Evolutionary conservation across 1,284 basidiomycete genomes (phyloP).

Genomic region (Sporisorium iseilematis-ciliati): DNA sequence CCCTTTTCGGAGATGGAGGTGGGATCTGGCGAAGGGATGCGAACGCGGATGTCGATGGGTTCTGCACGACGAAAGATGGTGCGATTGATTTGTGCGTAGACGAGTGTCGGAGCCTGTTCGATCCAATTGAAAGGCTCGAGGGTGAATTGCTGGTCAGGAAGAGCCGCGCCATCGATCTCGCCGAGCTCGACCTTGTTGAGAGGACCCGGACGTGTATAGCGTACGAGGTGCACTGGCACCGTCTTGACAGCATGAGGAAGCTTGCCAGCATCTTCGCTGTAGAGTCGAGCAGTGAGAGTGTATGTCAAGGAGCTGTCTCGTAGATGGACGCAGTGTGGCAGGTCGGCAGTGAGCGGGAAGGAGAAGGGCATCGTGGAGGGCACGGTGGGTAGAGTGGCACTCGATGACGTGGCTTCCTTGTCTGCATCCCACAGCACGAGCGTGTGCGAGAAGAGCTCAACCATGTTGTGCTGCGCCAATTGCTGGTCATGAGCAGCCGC

Average conservation of each 20-base stretch:
- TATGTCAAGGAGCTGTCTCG: conserved; percentile 58
- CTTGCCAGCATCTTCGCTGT: conserved; percentile 25
- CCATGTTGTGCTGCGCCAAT: background rate
- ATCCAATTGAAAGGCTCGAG: conserved; percentile 57
- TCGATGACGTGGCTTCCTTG: conserved; percentile 27
- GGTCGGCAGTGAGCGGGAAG: conserved; percentile 61
- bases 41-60: conserved; percentile 61
- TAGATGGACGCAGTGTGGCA: conserved; percentile 67
- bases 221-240: conserved; percentile 58
- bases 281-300: conserved; percentile 54
- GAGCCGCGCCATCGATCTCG: conserved; percentile 29
- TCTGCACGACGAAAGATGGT: conserved; percentile 66
- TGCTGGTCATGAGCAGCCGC: no score
- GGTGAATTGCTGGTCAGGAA: conserved; percentile 35
- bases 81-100: conserved; percentile 59
- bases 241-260: conserved; percentile 39
- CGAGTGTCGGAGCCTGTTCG: conserved; percentile 40
- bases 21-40: conserved; percentile 60
- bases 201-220: conserved; percentile 58
- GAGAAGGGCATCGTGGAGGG: conserved; percentile 63
- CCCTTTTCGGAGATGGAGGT: conserved; percentile 52
- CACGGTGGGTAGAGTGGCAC: conserved; percentile 21
- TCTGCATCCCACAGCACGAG: conserved; percentile 54
- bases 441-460: conserved; percentile 57
- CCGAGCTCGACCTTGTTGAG: conserved; percentile 32